Percentiles rank a stretch among this genome's conserved stretches.
Conservation (phyloP, 768 basidiomycete species). For the Tephrocybe sp. region DNA sequence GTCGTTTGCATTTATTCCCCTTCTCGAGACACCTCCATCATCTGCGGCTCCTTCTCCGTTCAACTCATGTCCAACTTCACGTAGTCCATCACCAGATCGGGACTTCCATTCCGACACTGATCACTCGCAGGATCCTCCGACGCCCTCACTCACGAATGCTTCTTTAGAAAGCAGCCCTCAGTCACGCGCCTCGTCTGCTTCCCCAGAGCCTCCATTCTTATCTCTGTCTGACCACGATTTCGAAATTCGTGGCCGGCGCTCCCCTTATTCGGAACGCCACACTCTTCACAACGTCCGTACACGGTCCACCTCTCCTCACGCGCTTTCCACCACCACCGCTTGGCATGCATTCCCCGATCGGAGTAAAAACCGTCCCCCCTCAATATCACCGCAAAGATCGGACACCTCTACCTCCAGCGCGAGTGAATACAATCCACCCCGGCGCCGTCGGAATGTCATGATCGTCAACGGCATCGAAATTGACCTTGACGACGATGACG, state of each 20-base stretch:
- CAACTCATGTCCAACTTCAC: slow-evolving; percentile 14
- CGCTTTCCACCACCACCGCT: neutral
- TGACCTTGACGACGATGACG: slow-evolving; percentile 16
- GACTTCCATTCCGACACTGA: slow-evolving; percentile 25
- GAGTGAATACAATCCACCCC: neutral
- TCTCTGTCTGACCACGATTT: slow-evolving; percentile 20
- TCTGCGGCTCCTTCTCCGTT: slow-evolving; percentile 19
- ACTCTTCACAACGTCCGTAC: neutral
- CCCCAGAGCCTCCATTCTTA: slow-evolving; percentile 30
- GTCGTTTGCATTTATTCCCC: slow-evolving; percentile 33
- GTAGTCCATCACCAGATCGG: slow-evolving; percentile 18
- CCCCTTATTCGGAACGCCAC: neutral
- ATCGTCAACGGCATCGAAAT: slow-evolving; percentile 18
- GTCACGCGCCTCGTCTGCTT: slow-evolving; percentile 32
- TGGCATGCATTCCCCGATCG: slow-evolving; percentile 11
- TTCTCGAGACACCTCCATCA: slow-evolving; percentile 31
- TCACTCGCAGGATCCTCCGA: slow-evolving; percentile 31
- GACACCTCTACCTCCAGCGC: neutral
- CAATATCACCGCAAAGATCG: slow-evolving; percentile 7
- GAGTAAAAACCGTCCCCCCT: neutral
- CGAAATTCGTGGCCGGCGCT: neutral
- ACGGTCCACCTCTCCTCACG: neutral
- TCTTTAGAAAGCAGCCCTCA: slow-evolving; percentile 36
- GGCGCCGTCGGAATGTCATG: slow-evolving; percentile 1
- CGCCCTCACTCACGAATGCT: slow-evolving; percentile 34